Conservation (phyloP, 345 rosid genomes). For the Salix viminalis region DNA sequence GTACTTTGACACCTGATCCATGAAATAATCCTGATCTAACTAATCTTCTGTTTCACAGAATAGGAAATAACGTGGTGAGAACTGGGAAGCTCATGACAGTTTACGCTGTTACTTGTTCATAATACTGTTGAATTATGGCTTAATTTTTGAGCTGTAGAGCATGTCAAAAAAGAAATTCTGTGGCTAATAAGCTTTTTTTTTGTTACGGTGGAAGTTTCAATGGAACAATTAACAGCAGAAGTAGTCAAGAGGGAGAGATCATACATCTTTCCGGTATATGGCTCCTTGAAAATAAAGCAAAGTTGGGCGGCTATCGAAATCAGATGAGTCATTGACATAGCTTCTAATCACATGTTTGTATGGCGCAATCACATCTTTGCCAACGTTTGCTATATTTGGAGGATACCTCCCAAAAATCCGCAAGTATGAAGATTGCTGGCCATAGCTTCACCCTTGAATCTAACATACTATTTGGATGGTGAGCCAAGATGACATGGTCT, state of each 20-base stretch:
- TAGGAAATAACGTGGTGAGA: background rate
- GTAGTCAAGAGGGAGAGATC: conserved; percentile 26
- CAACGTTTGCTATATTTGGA: conserved; percentile 66
- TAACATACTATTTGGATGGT: conserved; percentile 92
- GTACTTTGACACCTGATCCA: background rate
- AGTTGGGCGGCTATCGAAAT: conserved; percentile 61
- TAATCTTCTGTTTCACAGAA: background rate
- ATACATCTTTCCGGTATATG: conserved; percentile 88
- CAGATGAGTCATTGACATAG: conserved; percentile 57
- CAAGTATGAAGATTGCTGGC: conserved; percentile 73
- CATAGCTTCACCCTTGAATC: conserved; percentile 69
- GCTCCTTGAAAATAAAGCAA: conserved; percentile 96
- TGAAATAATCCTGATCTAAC: background rate
- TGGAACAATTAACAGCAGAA: background rate
- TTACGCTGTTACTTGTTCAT: background rate
- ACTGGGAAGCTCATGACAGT: background rate
- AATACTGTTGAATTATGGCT: background rate
- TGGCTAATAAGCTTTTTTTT: background rate
- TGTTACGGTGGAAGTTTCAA: background rate
- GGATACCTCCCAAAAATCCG: conserved; percentile 97
- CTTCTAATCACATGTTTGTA: conserved; percentile 72
- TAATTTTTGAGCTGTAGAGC: background rate
- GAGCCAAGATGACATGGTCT: conserved; percentile 80
- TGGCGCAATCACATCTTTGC: conserved; percentile 88
- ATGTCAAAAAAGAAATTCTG: background rate